Conservation (phyloP, 2,329 filamentous ascomycete genomes). For the Sclerotinia spermophila region DNA sequence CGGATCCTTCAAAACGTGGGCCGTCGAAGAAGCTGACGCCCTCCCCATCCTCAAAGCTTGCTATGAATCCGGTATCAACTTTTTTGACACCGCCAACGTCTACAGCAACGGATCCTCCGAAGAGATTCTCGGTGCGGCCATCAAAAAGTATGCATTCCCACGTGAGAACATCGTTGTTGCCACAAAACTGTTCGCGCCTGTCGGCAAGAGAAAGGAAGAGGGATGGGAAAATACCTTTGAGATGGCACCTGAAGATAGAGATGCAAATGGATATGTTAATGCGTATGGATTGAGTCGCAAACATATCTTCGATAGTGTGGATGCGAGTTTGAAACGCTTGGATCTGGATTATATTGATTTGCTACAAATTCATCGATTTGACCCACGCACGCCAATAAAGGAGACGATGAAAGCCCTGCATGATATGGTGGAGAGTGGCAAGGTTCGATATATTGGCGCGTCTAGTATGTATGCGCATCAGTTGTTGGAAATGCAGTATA, state of each 20-base stretch:
- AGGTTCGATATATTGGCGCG: conserved; percentile 49
- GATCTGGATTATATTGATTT: conserved; percentile 47
- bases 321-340: conserved; percentile 52
- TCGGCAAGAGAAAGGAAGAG: conserved; percentile 18
- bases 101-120: conserved; percentile 53
- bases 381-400: conserved; percentile 47
- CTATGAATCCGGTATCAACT: conserved; percentile 50
- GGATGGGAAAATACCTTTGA: conserved; percentile 19
- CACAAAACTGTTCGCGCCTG: conserved; percentile 52
- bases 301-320: conserved; percentile 62
- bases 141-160: conserved; percentile 61
- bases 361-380: conserved; percentile 57
- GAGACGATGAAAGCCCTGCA: conserved; percentile 60
- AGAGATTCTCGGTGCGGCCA: conserved; percentile 46
- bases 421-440: conserved; percentile 54
- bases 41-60: conserved; percentile 52
- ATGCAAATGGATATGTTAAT: conserved; percentile 44
- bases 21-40: conserved; percentile 35
- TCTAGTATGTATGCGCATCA: conserved; percentile 39
- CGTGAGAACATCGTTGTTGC: conserved; percentile 62
- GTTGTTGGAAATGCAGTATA: conserved; percentile 41
- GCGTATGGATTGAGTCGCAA: conserved; percentile 55
- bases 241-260: conserved; percentile 30
- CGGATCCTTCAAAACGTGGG: conserved; percentile 13
- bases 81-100: conserved; percentile 45